A percentile compares a stretch with the other conserved stretches of the same genome.
Conservation (phyloP, 331 rosid species). For the Dryas integrifolia region DNA sequence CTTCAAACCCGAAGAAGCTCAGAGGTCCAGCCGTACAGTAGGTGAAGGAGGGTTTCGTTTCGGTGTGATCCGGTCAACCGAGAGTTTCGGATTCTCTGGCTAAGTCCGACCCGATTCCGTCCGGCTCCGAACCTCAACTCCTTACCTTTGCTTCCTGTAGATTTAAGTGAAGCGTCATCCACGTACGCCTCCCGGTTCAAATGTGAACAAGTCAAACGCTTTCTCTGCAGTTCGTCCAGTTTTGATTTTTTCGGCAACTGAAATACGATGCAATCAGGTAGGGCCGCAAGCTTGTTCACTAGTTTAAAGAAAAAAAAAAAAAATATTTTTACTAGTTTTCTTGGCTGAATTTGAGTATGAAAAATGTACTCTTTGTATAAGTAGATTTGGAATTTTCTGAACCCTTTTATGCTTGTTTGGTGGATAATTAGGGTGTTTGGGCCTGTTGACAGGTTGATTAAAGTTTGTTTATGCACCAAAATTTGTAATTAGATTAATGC, state of each 20-base stretch:
- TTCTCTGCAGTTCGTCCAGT: slow-evolving; percentile 18
- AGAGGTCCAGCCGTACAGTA: neutral
- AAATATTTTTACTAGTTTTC: neutral
- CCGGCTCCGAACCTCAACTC: neutral
- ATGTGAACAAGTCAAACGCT: slow-evolving; percentile 19
- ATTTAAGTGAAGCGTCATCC: neutral
- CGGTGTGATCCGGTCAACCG: neutral
- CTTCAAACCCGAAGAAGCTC: neutral
- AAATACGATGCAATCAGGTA: slow-evolving; percentile 43
- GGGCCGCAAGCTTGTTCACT: neutral
- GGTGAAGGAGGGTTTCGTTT: neutral
- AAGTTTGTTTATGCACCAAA: neutral
- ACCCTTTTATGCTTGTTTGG: neutral
- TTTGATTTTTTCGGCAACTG: slow-evolving; percentile 24
- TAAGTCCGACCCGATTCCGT: no score
- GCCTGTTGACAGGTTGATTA: neutral
- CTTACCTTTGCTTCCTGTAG: neutral
- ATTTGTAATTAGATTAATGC: neutral
- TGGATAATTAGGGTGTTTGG: neutral
- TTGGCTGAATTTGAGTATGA: neutral
- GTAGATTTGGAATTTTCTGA: neutral
- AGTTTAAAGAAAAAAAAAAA: neutral
- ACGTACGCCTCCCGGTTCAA: slow-evolving; percentile 3
- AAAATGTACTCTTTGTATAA: neutral
- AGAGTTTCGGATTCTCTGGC: neutral